Percentiles rank a stretch among this genome's conserved stretches.
phyloP scores from a whole-genome alignment of 2,329 filamentous ascomycete genomes.

The Calonectria naviculata region DNA sequence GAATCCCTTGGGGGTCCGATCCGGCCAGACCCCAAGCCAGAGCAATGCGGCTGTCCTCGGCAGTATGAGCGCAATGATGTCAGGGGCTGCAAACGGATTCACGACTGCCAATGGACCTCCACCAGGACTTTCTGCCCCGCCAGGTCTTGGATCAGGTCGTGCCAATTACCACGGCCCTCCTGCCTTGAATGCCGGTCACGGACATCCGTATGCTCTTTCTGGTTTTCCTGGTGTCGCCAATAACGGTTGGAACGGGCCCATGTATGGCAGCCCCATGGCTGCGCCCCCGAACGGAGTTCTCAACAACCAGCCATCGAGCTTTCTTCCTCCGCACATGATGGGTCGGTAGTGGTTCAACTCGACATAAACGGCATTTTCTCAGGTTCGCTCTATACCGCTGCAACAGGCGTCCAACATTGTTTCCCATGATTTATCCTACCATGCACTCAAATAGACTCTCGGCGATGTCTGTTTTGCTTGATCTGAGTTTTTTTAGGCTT shows the following conservation, averaged over 20 bases:
- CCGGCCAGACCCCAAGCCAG: conserved; percentile 70
- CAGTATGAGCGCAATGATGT: conserved; percentile 69
- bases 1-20: conserved; percentile 93
- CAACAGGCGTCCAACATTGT: background rate
- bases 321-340: conserved; percentile 48
- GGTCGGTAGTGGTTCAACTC: conserved; percentile 36
- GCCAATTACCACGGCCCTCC: conserved; percentile 35
- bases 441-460: background rate
- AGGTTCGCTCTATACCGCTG: background rate
- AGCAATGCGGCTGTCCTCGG: conserved; percentile 54
- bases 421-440: background rate
- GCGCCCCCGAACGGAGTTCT: conserved; percentile 30
- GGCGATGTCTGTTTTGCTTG: background rate
- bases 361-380: background rate
- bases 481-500: background rate
- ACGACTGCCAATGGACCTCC: conserved; percentile 80
- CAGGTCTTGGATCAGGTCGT: conserved; percentile 66
- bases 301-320: conserved; percentile 34
- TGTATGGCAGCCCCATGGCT: conserved; percentile 29
- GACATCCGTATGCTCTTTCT: conserved; percentile 22
- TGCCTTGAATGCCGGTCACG: conserved; percentile 29
- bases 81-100: conserved; percentile 67
- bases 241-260: conserved; percentile 38
- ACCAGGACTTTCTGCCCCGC: conserved; percentile 81
- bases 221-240: conserved; percentile 31